phyloP scores from a whole-genome alignment of 2,329 filamentous ascomycete species.

The Exophiala aquamarina region DNA sequence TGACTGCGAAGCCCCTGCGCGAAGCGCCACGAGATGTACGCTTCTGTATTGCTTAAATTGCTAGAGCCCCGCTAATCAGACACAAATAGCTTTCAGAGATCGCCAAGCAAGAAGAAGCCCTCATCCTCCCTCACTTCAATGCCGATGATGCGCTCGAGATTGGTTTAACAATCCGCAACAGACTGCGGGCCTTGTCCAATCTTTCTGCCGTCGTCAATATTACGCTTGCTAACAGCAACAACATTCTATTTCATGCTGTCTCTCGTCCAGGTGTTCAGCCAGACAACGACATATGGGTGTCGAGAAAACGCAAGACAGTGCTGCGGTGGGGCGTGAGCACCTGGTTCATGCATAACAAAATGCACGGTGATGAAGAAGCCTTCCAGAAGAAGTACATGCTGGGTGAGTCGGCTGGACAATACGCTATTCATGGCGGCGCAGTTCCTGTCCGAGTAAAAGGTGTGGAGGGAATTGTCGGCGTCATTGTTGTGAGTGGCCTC shows the following conservation, averaged over 20 bases:
- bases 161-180: conserved; percentile 38
- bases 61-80: neutral
- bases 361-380: conserved; percentile 59
- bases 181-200: conserved; percentile 35
- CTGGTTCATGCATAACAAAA: conserved; percentile 71
- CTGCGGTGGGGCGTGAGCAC: conserved; percentile 68
- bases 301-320: conserved; percentile 70
- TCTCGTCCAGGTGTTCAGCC: conserved; percentile 67
- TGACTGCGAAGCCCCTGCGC: conserved; percentile 10
- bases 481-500: conserved; percentile 69
- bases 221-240: conserved; percentile 40
- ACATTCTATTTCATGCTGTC: conserved; percentile 69
- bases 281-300: conserved; percentile 71
- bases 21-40: conserved; percentile 25
- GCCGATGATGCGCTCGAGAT: conserved; percentile 39
- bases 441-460: conserved; percentile 71
- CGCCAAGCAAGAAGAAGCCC: conserved; percentile 17
- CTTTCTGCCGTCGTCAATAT: conserved; percentile 44
- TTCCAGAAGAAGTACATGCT: conserved; percentile 68
- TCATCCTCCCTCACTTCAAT: conserved; percentile 40
- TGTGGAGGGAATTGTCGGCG: conserved; percentile 73
- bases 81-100: conserved; percentile 21
- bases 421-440: conserved; percentile 76
- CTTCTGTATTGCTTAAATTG: neutral
- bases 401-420: conserved; percentile 55